Evolutionary conservation across 2,329 filamentous ascomycete genomes (phyloP).

Genomic region (Torrubiella hemipterigena): DNA sequence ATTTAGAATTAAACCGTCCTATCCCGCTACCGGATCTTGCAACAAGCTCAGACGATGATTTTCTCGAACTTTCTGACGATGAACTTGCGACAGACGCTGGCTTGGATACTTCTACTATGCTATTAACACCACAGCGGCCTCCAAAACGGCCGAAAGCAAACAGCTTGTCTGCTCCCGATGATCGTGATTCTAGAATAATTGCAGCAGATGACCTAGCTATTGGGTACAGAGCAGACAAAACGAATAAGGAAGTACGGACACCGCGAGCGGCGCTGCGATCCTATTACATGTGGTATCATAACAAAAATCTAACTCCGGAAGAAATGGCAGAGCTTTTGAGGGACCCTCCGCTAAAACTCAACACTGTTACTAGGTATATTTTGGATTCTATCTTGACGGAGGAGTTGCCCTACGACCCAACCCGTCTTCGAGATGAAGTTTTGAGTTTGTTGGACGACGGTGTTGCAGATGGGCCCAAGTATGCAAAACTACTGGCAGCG

Average conservation of each 20-base stretch:
- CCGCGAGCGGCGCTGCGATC: slow-evolving; percentile 33
- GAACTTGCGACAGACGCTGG: slow-evolving; percentile 2
- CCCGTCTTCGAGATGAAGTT: slow-evolving; percentile 32
- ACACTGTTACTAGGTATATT: slow-evolving; percentile 48
- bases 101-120: slow-evolving; percentile 7
- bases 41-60: slow-evolving; percentile 15
- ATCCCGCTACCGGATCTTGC: slow-evolving; percentile 41
- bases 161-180: slow-evolving; percentile 1
- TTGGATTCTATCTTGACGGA: slow-evolving; percentile 40
- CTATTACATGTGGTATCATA: slow-evolving; percentile 52
- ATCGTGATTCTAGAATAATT: slow-evolving; percentile 26
- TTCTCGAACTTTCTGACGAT: slow-evolving; percentile 14
- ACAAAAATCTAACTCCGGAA: slow-evolving; percentile 33
- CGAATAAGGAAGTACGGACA: slow-evolving; percentile 11
- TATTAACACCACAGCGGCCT: not conserved
- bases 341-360: slow-evolving; percentile 43
- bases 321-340: slow-evolving; percentile 44
- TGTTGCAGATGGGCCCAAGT: slow-evolving; percentile 10
- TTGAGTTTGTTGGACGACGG: slow-evolving; percentile 19
- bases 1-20: slow-evolving; percentile 54
- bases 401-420: slow-evolving; percentile 34
- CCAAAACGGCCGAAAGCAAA: not conserved
- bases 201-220: slow-evolving; percentile 28
- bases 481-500: slow-evolving; percentile 14
- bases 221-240: slow-evolving; percentile 20